Base-by-base conservation (phyloP, 768 basidiomycete species). In the Candolleomyces eurysporus region DNA sequence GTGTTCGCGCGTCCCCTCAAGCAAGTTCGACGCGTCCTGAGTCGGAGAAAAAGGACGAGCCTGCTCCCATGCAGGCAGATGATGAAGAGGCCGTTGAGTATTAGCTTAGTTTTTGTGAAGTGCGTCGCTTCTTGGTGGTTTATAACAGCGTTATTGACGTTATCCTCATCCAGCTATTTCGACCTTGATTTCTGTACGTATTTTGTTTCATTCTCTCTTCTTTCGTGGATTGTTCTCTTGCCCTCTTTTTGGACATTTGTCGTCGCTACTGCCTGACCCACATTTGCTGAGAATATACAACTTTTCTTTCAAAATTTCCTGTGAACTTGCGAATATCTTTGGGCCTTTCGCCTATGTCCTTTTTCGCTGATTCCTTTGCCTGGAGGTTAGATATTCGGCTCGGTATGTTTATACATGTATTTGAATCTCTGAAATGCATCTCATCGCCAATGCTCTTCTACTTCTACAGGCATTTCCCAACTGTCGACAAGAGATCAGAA, bases 61-160 rank as follows among this genome's bases (percentile, higher is more conserved):
- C 79, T 31, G 72, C 79, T 42, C 70, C 79, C 8, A 81, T 83
- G 75, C 84, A 82, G 64, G 86, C 84, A 53, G 89, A 91, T 61
- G 90, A 89, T 64, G 90, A 91, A 64, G 90, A 91, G 69, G 90
- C 89, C 11, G 89, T 92, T 49, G 90, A 92, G 75, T 92, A 91
- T 76, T 91, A 80, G 73, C 69, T 68, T 66, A 66, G 59, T 50
- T 50, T 64, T 59, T 51, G 59, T 48, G 58, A 61, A 64, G 66
- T 64, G 22, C 11, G 61, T 22, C 16, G 1, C 39, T 5, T 30
- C n/a, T 50, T 49, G 10, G 40, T 26, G 4, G 36, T 17, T 26
- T 51, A 1, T 8, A 14, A 19, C 39, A 16, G 16, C 17, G 60
- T 30, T 57, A 11, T 52, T 31, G 36, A 42, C 19, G 5, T 43